These are phyloP conservation scores for Coemansia sp. DNA, from an alignment of 192 early-diverging fungal species.

Conservation along the genomic window DNA sequence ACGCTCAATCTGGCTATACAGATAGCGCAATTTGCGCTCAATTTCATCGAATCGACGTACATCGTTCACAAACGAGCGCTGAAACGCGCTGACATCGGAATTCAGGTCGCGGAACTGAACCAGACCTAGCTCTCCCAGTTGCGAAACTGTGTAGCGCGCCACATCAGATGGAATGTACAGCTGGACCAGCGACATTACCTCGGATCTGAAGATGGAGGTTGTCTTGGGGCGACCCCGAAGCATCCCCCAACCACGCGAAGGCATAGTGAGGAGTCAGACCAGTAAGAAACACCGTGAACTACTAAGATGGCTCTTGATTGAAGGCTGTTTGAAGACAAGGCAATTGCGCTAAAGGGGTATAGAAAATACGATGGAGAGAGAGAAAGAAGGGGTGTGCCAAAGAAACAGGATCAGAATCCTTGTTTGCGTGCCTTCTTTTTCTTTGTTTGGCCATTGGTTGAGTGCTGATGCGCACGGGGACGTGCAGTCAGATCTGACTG, in stretches of 20 bases:
- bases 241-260: constrained; percentile 46
- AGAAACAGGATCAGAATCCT: constrained; percentile 28
- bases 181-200: constrained; percentile 93
- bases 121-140: constrained; percentile 92
- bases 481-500: not conserved
- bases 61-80: constrained; percentile 92
- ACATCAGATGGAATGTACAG: constrained; percentile 96
- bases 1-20: constrained; percentile 77
- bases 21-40: constrained; percentile 93
- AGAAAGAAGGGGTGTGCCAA: constrained; percentile 1
- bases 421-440: constrained; percentile 34
- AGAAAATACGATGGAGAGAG: constrained; percentile 1
- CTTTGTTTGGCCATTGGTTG: constrained; percentile 11
- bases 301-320: not conserved
- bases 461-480: not conserved
- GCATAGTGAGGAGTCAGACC: constrained; percentile 16
- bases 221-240: constrained; percentile 46
- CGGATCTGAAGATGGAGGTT: constrained; percentile 79
- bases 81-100: constrained; percentile 91
- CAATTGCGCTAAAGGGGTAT: not conserved
- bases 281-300: not conserved
- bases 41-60: constrained; percentile 96
- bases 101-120: constrained; percentile 97
- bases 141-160: constrained; percentile 85
- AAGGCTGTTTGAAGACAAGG: not conserved